phyloP scores from a whole-genome alignment of 2,329 filamentous ascomycete species.

The Dactylellina parvicollis region DNA sequence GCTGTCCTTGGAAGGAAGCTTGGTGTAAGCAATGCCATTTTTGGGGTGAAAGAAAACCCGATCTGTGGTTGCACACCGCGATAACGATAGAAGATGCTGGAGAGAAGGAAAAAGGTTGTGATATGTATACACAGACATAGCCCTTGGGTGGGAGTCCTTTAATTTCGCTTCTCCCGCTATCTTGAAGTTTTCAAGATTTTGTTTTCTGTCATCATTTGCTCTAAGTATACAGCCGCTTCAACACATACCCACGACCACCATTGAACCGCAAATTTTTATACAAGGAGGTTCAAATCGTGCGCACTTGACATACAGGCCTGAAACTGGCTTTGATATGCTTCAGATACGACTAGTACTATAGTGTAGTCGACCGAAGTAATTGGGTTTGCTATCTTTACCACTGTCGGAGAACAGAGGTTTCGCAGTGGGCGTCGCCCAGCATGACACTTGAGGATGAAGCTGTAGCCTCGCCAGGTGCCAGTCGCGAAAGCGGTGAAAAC shows the following conservation, averaged over 20 bases:
- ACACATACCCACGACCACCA: too few species aligned
- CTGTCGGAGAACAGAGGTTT: not conserved
- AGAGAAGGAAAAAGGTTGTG: not conserved
- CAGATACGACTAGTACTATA: too few species aligned
- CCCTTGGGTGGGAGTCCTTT: not conserved
- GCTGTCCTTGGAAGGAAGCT: conserved; percentile 10
- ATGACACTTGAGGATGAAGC: not conserved
- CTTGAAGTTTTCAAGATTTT: not conserved
- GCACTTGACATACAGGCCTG: too few species aligned
- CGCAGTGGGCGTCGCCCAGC: not conserved
- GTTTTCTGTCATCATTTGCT: not conserved
- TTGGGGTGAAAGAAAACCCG: not conserved
- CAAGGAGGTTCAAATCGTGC: too few species aligned
- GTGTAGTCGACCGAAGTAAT: too few species aligned
- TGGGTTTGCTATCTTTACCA: not conserved
- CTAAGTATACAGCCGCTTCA: too few species aligned
- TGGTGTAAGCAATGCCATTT: too few species aligned
- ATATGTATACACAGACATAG: conserved; percentile 2
- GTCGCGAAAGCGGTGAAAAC: not conserved
- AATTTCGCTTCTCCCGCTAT: not conserved
- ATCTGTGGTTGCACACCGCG: not conserved
- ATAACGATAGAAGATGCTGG: conserved; percentile 3
- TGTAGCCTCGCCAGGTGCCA: not conserved
- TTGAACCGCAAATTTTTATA: too few species aligned
- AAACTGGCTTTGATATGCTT: too few species aligned